Evolutionary conservation across 2,329 filamentous ascomycete genomes (phyloP).

Genomic region (Pestalotiopsis sp.): DNA sequence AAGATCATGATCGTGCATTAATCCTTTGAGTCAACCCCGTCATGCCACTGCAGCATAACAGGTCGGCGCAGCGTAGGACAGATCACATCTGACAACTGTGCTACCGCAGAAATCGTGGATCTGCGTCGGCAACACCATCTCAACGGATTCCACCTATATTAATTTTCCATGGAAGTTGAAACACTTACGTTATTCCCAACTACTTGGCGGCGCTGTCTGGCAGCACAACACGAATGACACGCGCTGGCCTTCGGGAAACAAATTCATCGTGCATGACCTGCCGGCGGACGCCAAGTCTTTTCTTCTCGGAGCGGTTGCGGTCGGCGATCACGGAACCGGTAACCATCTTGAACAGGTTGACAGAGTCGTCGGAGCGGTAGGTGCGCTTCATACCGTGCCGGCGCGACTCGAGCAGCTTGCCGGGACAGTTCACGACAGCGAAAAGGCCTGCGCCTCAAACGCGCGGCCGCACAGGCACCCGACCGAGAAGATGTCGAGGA

Average conservation of each 20-base stretch:
- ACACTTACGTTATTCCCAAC: background rate
- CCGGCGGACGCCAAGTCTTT: background rate
- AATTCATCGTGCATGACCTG: background rate
- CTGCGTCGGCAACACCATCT: background rate
- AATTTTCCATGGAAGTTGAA: background rate
- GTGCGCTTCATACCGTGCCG: conserved; percentile 15
- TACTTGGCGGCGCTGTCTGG: background rate
- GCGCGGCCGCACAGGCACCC: conserved; percentile 3
- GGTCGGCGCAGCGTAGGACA: background rate
- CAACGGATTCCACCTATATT: background rate
- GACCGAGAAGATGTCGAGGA: conserved; percentile 15
- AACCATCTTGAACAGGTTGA: conserved; percentile 4
- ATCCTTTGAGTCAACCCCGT: background rate
- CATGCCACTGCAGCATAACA: background rate
- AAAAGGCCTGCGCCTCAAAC: conserved; percentile 17
- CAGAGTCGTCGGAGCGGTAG: conserved; percentile 15
- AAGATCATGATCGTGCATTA: background rate
- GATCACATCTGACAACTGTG: background rate
- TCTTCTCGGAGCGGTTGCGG: background rate
- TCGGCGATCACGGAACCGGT: background rate
- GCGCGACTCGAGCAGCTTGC: conserved; percentile 13
- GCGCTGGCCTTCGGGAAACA: background rate
- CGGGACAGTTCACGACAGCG: conserved; percentile 9
- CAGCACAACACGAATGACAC: background rate
- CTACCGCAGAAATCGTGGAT: background rate